Conservation (phyloP, 2,329 filamentous ascomycete genomes). For the Colletotrichum sp. region DNA sequence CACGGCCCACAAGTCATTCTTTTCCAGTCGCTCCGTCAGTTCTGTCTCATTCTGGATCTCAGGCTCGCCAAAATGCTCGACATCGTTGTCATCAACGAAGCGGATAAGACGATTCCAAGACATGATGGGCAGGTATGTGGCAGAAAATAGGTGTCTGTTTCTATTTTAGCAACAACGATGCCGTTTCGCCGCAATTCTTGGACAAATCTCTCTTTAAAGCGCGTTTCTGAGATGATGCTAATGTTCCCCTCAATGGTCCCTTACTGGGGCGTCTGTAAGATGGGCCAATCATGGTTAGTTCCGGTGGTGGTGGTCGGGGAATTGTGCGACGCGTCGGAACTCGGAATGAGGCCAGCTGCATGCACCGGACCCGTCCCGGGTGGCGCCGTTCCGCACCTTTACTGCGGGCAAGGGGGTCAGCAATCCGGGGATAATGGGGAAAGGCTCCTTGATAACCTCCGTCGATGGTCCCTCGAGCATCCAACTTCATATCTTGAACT, state of each 20-base stretch:
- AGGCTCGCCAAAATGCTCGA: conserved; percentile 37
- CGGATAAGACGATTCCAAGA: conserved; percentile 37
- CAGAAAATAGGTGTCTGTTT: neutral
- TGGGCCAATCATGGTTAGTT: neutral
- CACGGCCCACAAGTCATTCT: conserved; percentile 32
- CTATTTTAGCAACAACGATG: neutral
- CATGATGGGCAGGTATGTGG: neutral
- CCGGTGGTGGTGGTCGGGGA: neutral
- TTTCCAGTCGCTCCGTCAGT: conserved; percentile 25
- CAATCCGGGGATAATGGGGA: conserved; percentile 5
- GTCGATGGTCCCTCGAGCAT: neutral
- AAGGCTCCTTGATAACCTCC: neutral
- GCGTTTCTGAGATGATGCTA: neutral
- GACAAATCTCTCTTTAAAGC: neutral
- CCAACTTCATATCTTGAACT: neutral
- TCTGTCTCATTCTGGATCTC: conserved; percentile 29
- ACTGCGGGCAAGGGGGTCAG: neutral
- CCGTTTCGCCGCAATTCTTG: neutral
- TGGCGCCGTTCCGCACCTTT: neutral
- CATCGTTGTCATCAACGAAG: conserved; percentile 36
- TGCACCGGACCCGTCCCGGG: neutral
- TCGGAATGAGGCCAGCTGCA: neutral
- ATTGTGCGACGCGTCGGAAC: conserved; percentile 3
- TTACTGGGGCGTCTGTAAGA: neutral
- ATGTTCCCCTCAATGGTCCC: neutral